Conservation (phyloP, 1,284 basidiomycete genomes). For the Salmacisia buchloeana region DNA sequence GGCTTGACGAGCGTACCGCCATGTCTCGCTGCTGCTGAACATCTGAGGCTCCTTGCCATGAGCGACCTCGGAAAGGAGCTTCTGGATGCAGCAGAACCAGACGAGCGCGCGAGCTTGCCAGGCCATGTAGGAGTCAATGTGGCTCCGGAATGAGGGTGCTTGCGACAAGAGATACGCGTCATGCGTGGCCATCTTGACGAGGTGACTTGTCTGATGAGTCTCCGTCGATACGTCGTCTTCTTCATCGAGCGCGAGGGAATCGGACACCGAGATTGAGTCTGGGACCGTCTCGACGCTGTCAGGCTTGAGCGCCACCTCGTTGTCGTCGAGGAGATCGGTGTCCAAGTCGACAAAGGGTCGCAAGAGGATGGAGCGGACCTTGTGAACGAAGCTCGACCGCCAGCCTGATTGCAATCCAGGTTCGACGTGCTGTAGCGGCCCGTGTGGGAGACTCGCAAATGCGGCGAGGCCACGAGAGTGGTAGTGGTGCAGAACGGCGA, state of each 20-base stretch:
- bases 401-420: background rate
- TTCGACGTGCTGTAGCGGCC: background rate
- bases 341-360: background rate
- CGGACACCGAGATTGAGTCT: background rate
- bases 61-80: background rate
- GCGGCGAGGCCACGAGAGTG: background rate
- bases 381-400: background rate
- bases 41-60: background rate
- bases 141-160: background rate
- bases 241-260: background rate
- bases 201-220: background rate
- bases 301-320: background rate
- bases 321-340: background rate
- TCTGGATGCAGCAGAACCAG: background rate
- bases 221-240: background rate
- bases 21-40: background rate
- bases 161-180: background rate
- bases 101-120: background rate
- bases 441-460: background rate
- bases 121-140: background rate
- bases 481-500: background rate
- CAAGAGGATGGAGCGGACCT: background rate
- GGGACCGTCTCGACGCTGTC: background rate
- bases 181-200: background rate
- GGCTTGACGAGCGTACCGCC: background rate